Conservation (phyloP, 768 basidiomycete species). For the Mycena chlorophos region DNA sequence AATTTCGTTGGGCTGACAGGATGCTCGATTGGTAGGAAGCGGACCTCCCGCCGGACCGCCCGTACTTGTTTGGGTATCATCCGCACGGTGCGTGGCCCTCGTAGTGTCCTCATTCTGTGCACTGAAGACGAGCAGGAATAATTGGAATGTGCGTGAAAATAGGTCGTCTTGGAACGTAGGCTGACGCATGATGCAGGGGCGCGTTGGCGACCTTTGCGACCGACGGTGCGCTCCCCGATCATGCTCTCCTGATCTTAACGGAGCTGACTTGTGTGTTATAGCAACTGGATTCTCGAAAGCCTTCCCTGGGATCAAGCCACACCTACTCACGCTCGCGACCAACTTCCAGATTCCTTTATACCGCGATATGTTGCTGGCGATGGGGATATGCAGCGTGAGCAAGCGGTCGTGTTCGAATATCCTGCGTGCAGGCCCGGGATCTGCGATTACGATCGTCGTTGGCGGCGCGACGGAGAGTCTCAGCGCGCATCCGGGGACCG, state of each 20-base stretch:
- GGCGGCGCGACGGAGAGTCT: constrained; percentile 96
- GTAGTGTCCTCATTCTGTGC: not conserved
- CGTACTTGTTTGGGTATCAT: constrained; percentile 98
- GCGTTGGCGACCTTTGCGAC: constrained; percentile 95
- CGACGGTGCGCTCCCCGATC: constrained; percentile 56
- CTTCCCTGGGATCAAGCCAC: constrained; percentile 91
- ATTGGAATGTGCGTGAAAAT: constrained; percentile 83
- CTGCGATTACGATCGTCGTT: constrained; percentile 90
- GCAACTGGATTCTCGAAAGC: constrained; percentile 87
- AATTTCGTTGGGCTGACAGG: constrained; percentile 15
- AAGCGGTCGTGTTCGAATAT: constrained; percentile 90
- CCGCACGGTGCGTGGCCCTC: constrained; percentile 72
- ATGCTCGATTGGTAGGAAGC: constrained; percentile 68
- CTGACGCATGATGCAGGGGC: constrained; percentile 55
- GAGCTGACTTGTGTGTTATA: constrained; percentile 28
- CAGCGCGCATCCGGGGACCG: constrained; percentile 95
- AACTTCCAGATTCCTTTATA: constrained; percentile 95
- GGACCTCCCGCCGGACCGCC: constrained; percentile 86
- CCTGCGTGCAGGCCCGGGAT: constrained; percentile 58
- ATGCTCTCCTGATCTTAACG: not conserved
- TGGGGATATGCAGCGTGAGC: constrained; percentile 93
- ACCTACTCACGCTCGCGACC: constrained; percentile 85
- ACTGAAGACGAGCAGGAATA: constrained; percentile 59
- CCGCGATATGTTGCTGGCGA: constrained; percentile 81
- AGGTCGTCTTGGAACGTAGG: not conserved